Evolutionary conservation across 768 basidiomycete genomes (phyloP), one percentile per base, ranked within the genome.

Genomic region (Omphalotus guepiniiformis): DNA sequence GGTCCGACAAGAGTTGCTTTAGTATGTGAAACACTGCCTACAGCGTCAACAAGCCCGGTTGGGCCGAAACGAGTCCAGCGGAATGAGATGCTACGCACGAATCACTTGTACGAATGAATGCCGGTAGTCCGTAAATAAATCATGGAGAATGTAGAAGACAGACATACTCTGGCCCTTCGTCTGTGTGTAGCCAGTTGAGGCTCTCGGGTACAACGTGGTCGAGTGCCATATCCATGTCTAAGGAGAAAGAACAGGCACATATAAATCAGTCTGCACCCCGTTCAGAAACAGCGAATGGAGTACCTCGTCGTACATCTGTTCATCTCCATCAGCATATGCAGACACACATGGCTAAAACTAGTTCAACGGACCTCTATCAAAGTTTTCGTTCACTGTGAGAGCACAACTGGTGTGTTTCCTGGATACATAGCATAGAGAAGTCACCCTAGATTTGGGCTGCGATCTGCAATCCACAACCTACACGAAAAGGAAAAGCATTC

Each of bases 161-260:
- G 13, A 69, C 84, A 68, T 60, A 93, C 91, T 95, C 93, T 38
- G 84, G 88, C 18, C 92, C 93, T 71, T 97, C 93, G 60, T 93
- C 91, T 1, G 83, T 89, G 63, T 96, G 93, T 30, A 70, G 69
- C 92, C 93, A 95, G 42, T 79, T 66, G 12, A 94, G 69, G 12
- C 61, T 73, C 61, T 96, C 93, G 1, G 93, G 93, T 1, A 97
- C 91, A 49, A 96, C 82, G 25, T 67, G 75, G 65, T 96, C 93
- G 16, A 96, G 69, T 3, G 90, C 89, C 90, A 94, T 95, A 57
- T 90, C 83, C 93, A 96, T 94, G 60, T 96, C 93, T 88, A 50
- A 29, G 38, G 32, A 22, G 21, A 26, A 37, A 9, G 26, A 26
- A 32, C 41, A 29, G 38, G 4, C 12, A 38, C 18, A 41, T 7